Base-by-base conservation (phyloP, 2,329 filamentous ascomycete genomes). In the Simplicillium aogashimaense region DNA sequence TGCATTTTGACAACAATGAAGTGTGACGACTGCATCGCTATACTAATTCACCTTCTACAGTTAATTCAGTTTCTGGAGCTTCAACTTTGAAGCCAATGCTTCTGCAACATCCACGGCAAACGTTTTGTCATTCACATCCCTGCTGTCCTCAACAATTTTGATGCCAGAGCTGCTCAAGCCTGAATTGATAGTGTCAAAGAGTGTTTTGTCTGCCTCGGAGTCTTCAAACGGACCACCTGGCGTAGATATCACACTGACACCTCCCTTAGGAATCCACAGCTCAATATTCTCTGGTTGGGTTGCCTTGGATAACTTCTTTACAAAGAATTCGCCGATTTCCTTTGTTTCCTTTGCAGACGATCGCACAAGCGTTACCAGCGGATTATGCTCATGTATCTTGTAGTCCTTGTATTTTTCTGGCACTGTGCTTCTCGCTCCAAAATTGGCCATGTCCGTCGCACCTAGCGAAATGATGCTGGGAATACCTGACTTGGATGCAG, bases 361-460 rank as follows among this genome's bases (percentile, higher is more conserved):
- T 16, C 82, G 62, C 68, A 86, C 76, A 28, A 86, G 51, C 0
- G 81, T 86, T 1, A 84, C 74, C 0, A 69, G 67, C 0, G 77
- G 68, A 50, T 85, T 86, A 52, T 86, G 81, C 50, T 76, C 72
- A 47, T 74, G 69, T n/a, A 83, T 55, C 15, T 64, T 64, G 25
- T 78, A 63, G 2, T 56, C 50, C 3, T 53, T 51, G 46, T 75
- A 81, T 37, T 63, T 63, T 39, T 72, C 65, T 0, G 81, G 81
- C 1, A 83, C 66, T 0, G 67, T 76, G 1, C 55, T 53, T 32
- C 49, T 60, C 0, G 76, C 67, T 0, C 80, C 80, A 50, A 83
- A 84, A 46, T 83, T 83, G 15, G 74, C 65, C 70, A 78, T 79
- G 49, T 81, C 77, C 28, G 66, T 63, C 0, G 72, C 73, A 0